These are phyloP conservation scores for Chalciporus sp. DNA, from an alignment of 1,284 basidiomycete species.

Conservation along the genomic window DNA sequence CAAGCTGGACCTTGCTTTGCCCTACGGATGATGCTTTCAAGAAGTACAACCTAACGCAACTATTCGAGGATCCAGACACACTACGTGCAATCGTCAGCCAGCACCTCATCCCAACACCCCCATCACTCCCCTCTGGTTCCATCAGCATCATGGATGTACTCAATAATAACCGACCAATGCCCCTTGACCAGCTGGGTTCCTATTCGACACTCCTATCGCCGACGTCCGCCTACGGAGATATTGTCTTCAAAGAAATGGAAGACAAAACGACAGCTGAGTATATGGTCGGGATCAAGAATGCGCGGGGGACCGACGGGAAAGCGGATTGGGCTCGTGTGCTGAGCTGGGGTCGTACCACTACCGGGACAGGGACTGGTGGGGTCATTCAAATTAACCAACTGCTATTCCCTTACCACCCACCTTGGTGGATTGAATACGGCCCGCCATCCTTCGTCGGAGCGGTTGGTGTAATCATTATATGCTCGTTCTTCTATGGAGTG, in stretches of 20 bases:
- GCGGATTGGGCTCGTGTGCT: constrained; percentile 79
- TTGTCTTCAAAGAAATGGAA: constrained; percentile 72
- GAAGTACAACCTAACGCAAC: constrained; percentile 79
- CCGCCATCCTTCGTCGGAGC: constrained; percentile 59
- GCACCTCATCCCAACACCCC: constrained; percentile 78
- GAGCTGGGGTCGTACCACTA: constrained; percentile 82
- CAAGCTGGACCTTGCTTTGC: constrained; percentile 84
- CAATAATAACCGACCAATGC: constrained; percentile 71
- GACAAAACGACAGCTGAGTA: constrained; percentile 47
- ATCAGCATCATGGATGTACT: constrained; percentile 39
- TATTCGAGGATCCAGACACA: constrained; percentile 63
- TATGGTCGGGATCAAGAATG: constrained; percentile 90
- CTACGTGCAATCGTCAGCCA: constrained; percentile 80
- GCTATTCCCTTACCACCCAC: constrained; percentile 83
- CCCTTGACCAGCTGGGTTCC: constrained; percentile 68
- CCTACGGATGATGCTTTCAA: constrained; percentile 94
- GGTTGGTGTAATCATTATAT: constrained; percentile 58
- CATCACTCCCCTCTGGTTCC: constrained; percentile 25
- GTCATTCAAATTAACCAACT: constrained; percentile 88
- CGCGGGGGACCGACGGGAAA: constrained; percentile 72
- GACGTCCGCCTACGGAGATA: constrained; percentile 71
- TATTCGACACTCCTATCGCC: constrained; percentile 75
- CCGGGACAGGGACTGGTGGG: constrained; percentile 71
- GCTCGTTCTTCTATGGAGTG: constrained; percentile 73
- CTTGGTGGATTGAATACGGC: constrained; percentile 77